phyloP scores from a whole-genome alignment of 345 rosid genomes.

The Pistacia atlantica region DNA sequence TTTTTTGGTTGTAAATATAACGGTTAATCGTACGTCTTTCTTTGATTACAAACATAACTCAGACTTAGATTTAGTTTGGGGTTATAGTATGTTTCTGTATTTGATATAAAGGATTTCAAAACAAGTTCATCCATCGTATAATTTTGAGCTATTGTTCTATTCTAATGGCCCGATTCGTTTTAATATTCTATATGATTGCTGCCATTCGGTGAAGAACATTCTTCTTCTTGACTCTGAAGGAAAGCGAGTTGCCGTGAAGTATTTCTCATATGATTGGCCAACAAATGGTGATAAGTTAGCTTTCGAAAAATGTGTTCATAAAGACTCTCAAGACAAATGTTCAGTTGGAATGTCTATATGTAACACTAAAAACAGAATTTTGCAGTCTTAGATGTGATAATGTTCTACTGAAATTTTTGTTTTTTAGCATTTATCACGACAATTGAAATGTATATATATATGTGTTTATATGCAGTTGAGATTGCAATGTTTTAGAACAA shows the following conservation, averaged over 20 bases:
- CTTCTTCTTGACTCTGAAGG: slow-evolving; percentile 95
- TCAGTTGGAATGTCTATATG: slow-evolving; percentile 39
- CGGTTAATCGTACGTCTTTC: no score
- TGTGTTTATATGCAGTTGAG: slow-evolving; percentile 62
- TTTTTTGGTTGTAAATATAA: no score
- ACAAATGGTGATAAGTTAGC: slow-evolving; percentile 70
- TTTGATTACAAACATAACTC: no score
- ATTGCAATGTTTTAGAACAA: slow-evolving; percentile 71
- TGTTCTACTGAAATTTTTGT: no score
- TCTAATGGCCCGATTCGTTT: background rate
- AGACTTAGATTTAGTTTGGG: no score
- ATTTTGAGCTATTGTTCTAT: background rate
- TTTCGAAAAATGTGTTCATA: slow-evolving; percentile 63
- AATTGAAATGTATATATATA: background rate
- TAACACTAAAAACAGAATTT: background rate
- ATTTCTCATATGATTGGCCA: slow-evolving; percentile 90
- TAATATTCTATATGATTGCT: slow-evolving; percentile 50
- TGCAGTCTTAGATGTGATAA: no score
- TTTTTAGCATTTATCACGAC: background rate
- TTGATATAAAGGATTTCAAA: background rate
- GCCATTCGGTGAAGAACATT: slow-evolving; percentile 84
- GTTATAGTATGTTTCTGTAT: background rate
- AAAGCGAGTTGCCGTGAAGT: slow-evolving; percentile 87
- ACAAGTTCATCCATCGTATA: background rate
- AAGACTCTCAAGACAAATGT: slow-evolving; percentile 92